Percentiles rank a stretch among this genome's conserved stretches.
These are phyloP conservation scores for Trichoderma gamsii DNA, from an alignment of 495 filamentous ascomycete genomes.

Conservation along the genomic window DNA sequence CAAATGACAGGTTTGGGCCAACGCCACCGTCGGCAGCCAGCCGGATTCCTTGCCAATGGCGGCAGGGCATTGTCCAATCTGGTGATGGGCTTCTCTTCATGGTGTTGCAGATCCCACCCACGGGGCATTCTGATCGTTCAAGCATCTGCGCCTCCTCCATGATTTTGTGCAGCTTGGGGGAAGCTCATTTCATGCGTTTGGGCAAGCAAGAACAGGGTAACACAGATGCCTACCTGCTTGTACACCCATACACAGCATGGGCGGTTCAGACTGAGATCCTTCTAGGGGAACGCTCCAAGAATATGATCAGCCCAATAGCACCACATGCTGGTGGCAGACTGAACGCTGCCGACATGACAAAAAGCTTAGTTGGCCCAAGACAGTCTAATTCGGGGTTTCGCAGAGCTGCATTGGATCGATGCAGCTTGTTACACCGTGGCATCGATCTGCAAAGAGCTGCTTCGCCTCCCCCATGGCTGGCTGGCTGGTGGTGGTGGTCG, in stretches of 20 bases:
- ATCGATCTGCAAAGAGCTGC: conserved; percentile 10
- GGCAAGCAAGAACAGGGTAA: neutral
- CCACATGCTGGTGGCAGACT: too few relatives aligned
- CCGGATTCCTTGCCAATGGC: neutral
- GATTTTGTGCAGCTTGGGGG: neutral
- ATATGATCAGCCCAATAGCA: neutral
- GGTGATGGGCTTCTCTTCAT: neutral
- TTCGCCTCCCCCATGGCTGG: conserved; percentile 5
- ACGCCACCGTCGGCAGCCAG: conserved; percentile 12
- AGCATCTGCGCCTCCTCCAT: neutral
- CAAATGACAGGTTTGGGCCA: conserved; percentile 2
- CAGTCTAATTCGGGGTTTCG: neutral
- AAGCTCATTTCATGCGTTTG: neutral
- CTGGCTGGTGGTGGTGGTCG: neutral
- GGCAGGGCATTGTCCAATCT: conserved; percentile 1
- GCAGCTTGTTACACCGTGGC: neutral
- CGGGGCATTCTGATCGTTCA: neutral
- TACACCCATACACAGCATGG: neutral
- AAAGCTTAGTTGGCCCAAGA: neutral
- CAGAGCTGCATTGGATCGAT: conserved; percentile 8
- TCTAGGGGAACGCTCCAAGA: neutral
- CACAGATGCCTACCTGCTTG: neutral
- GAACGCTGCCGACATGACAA: too few relatives aligned
- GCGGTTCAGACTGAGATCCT: neutral
- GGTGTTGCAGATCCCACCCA: neutral